Base-by-base conservation (phyloP, 257 asterid genomes). In the Solanum infundibuliforme region DNA sequence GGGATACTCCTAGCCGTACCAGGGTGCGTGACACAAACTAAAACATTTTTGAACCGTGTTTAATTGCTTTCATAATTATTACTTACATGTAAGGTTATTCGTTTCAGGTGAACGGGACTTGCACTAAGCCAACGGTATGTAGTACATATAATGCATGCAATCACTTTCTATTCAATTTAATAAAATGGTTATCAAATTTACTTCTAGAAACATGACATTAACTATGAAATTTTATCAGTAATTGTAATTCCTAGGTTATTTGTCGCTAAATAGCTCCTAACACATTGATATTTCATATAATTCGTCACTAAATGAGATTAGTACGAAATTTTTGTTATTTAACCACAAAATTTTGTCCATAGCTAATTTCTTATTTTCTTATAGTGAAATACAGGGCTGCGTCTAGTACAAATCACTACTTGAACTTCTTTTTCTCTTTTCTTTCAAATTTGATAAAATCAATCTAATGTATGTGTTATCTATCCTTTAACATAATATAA, bases 111-210 rank as follows among this genome's bases (percentile, higher is more conserved):
- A 75, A 88, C 9, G 72, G 81, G 3, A 75, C 86, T 10, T 85
- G 90, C 41, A 18, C 86, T 75, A 83, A 87, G 31, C 90, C 90
- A 85, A 84, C 88, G 65, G 90, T 88, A 52, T 83, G 89, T 27
- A 9, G 32, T 16, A 10, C 69, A 48, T 69, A 48, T 71, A 52
- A 52, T 52, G 77, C 46, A 73, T 29, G 81, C 75, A 68, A 29
- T 73, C 81, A 73, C 81, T 73, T 72, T 72, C 81, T 72, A 25
- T 72, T 72, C 43, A 18, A 72, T 72, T 72, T 18, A 72, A 1
- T 18, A 72, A 72, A 34, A 72, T 32, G 25, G 5, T 16, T 72
- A 31, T 72, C 41, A 72, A 72, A 72, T 72, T 8, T 5, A 31
- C 31, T 62, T 4, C 7, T 20, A 55, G 65, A 55, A 48, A 20